A percentile compares a stretch with the other conserved stretches of the same genome.
Evolutionary conservation across 2,329 filamentous ascomycete species (phyloP).

Genomic region (Dactylellina parvicollis): DNA sequence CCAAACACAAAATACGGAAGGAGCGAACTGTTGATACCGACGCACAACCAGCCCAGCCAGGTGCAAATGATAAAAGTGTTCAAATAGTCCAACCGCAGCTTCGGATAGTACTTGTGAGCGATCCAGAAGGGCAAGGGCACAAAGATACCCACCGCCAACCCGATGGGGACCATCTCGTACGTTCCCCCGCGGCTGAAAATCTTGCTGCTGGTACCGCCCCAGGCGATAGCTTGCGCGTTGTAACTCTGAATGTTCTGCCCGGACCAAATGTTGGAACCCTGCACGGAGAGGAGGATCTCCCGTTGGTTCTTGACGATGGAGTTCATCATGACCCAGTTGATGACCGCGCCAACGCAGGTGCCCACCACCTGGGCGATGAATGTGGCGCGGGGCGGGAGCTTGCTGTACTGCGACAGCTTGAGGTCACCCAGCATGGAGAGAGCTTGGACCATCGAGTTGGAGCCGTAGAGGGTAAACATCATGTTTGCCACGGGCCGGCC

Average conservation of each 20-base stretch:
- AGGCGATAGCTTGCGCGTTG: slow-evolving; percentile 64
- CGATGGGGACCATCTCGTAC: slow-evolving; percentile 62
- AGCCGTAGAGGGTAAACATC: slow-evolving; percentile 61
- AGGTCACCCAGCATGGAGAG: slow-evolving; percentile 60
- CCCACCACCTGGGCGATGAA: slow-evolving; percentile 64
- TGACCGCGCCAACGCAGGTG: slow-evolving; percentile 62
- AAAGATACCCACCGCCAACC: slow-evolving; percentile 63
- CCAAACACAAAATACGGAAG: slow-evolving; percentile 60
- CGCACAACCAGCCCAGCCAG: slow-evolving; percentile 63
- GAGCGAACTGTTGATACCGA: slow-evolving; percentile 63
- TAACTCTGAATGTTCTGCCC: slow-evolving; percentile 65
- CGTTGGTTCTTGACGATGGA: slow-evolving; percentile 64
- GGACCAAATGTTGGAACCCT: slow-evolving; percentile 65
- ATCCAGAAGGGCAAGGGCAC: slow-evolving; percentile 63
- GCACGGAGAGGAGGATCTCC: slow-evolving; percentile 62
- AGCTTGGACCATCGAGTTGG: slow-evolving; percentile 59
- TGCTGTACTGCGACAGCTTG: slow-evolving; percentile 62
- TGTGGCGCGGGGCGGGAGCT: slow-evolving; percentile 63
- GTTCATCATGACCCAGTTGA: slow-evolving; percentile 65
- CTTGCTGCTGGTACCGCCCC: slow-evolving; percentile 62
- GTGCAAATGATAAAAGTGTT: slow-evolving; percentile 63
- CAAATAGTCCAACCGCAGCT: slow-evolving; percentile 59
- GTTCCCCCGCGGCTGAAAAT: slow-evolving; percentile 62
- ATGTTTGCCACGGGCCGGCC: slow-evolving; percentile 63
- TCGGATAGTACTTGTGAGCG: slow-evolving; percentile 59